Percentiles rank a stretch among this genome's conserved stretches.
phyloP scores from a whole-genome alignment of 2,329 filamentous ascomycete species.

The Sporothrix pallida region DNA sequence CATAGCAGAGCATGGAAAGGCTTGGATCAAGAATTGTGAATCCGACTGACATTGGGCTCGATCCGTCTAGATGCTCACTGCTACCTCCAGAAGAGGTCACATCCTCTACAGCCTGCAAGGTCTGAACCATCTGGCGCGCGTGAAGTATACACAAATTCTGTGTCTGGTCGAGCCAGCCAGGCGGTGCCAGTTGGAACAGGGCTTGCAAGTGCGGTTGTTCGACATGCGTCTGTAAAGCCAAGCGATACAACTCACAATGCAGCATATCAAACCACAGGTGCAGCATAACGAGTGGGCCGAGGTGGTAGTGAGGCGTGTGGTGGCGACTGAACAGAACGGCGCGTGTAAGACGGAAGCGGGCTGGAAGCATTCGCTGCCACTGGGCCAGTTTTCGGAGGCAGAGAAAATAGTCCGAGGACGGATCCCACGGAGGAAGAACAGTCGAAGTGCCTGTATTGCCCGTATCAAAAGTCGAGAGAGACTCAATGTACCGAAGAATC shows the following conservation, averaged over 20 bases:
- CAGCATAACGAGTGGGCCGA: constrained; percentile 12
- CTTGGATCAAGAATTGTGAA: constrained; percentile 11
- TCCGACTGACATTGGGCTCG: not conserved
- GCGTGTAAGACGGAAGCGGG: not conserved
- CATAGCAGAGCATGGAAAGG: constrained; percentile 17
- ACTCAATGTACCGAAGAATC: constrained; percentile 19
- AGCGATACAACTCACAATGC: constrained; percentile 8
- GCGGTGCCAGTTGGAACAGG: not conserved
- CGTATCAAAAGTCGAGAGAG: not conserved
- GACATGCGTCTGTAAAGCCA: constrained; percentile 9
- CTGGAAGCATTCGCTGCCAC: not conserved
- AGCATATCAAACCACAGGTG: constrained; percentile 16
- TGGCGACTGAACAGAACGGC: not conserved
- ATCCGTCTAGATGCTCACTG: not conserved
- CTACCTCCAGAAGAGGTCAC: not conserved
- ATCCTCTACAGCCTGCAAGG: not conserved
- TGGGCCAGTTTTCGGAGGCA: constrained; percentile 2
- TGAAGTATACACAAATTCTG: constrained; percentile 1
- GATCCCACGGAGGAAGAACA: not conserved
- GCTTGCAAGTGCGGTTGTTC: constrained; percentile 1
- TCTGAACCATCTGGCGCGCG: constrained; percentile 15
- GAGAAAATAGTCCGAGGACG: constrained; percentile 4
- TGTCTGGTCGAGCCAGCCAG: constrained; percentile 12
- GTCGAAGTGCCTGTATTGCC: too few species aligned
- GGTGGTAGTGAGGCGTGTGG: constrained; percentile 12